Conservation (phyloP, 169 alveolate genomes). For the Plasmodium adleri region DNA sequence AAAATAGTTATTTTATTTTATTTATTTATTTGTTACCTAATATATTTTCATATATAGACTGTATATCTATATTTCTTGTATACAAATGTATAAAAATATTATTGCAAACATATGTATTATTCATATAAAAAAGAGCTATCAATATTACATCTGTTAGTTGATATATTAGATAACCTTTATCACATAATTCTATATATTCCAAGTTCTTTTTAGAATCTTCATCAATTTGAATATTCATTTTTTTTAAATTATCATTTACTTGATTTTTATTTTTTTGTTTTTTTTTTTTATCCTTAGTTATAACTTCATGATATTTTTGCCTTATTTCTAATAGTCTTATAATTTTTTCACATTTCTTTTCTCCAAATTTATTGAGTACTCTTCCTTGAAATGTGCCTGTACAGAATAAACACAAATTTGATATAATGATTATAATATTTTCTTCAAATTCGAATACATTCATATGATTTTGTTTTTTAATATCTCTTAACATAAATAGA, state of each 20-base stretch:
- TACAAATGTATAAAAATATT: constrained; percentile 70
- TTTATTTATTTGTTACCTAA: constrained; percentile 26
- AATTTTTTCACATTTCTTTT: constrained; percentile 74
- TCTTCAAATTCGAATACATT: constrained; percentile 66
- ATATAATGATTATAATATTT: constrained; percentile 55
- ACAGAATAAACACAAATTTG: constrained; percentile 54
- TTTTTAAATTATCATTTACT: constrained; percentile 59
- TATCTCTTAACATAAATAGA: constrained; percentile 64
- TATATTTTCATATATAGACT: constrained; percentile 72
- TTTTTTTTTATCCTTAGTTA: constrained; percentile 63
- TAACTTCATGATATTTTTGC: constrained; percentile 55
- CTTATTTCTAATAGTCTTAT: constrained; percentile 64
- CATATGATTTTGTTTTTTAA: constrained; percentile 29
- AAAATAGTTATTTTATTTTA: background rate
- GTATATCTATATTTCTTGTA: constrained; percentile 56
- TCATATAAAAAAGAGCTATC: constrained; percentile 70
- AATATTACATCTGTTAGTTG: constrained; percentile 66
- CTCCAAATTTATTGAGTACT: constrained; percentile 75
- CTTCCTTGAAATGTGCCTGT: constrained; percentile 57
- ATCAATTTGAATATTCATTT: constrained; percentile 73
- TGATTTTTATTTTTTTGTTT: constrained; percentile 14
- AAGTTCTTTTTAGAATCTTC: constrained; percentile 63
- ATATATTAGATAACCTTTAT: constrained; percentile 64
- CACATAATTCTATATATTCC: constrained; percentile 74
- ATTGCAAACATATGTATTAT: constrained; percentile 68